phyloP scores from a whole-genome alignment of 2,329 filamentous ascomycete species.

The Anisogramma anomala region DNA sequence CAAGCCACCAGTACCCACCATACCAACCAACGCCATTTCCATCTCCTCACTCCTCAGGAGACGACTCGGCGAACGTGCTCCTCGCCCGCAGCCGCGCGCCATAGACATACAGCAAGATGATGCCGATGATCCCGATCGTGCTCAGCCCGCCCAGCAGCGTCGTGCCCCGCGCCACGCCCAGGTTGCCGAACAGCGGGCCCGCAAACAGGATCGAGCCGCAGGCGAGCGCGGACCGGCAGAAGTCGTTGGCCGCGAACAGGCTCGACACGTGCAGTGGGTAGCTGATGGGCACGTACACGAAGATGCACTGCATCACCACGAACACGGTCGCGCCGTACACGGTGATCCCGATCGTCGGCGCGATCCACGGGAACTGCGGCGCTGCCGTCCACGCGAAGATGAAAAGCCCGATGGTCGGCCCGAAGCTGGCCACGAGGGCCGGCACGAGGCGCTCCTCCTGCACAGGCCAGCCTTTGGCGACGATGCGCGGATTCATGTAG shows the following conservation, averaged over 20 bases:
- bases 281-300: constrained; percentile 45
- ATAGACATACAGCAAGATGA: constrained; percentile 47
- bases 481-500: constrained; percentile 39
- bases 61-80: constrained; percentile 43
- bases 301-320: constrained; percentile 48
- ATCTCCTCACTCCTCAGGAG: constrained; percentile 1
- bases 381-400: constrained; percentile 47
- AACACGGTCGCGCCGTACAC: constrained; percentile 42
- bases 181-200: constrained; percentile 44
- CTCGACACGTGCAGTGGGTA: constrained; percentile 47
- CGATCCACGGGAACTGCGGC: constrained; percentile 41
- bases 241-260: constrained; percentile 50
- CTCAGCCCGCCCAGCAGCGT: constrained; percentile 45
- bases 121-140: constrained; percentile 43
- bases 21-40: not conserved
- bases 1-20: too few species aligned
- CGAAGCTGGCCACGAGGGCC: constrained; percentile 40
- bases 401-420: constrained; percentile 48
- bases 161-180: constrained; percentile 47
- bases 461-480: constrained; percentile 34
- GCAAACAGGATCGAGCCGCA: constrained; percentile 49
- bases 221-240: constrained; percentile 46
- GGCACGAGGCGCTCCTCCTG: constrained; percentile 46
- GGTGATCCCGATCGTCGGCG: constrained; percentile 44
- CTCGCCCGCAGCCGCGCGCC: constrained; percentile 42